These are phyloP conservation scores for Phalaenopsis equestris DNA, from an alignment of 106 monocot species.

Conservation along the genomic window DNA sequence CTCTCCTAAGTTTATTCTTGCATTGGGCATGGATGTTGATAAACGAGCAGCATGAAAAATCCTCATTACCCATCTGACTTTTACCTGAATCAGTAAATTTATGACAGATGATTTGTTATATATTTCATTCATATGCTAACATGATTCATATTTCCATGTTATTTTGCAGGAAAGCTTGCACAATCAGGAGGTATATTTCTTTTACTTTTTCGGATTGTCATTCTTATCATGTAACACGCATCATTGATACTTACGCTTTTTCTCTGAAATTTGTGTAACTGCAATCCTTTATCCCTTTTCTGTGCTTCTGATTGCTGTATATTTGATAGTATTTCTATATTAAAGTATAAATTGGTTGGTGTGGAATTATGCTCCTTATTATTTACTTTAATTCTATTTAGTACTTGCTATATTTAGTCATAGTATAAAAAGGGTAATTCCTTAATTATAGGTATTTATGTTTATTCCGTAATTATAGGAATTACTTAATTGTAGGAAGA, in stretches of 20 bases:
- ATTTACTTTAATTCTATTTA: no score
- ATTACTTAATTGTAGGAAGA: no score
- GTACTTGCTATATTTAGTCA: no score
- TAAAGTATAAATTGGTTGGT: background rate
- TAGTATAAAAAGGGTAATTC: no score
- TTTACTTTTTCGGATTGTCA: background rate
- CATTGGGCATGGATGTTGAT: background rate
- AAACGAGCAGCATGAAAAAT: conserved; percentile 4
- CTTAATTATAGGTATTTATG: no score
- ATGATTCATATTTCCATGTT: conserved; percentile 1
- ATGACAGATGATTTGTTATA: background rate
- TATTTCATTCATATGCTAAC: background rate
- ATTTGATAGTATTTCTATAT: background rate
- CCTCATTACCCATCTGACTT: background rate
- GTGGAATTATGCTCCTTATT: no score
- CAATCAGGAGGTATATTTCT: conserved; percentile 69
- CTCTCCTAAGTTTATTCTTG: conserved; percentile 2
- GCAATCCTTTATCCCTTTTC: background rate
- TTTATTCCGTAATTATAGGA: no score
- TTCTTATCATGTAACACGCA: no score
- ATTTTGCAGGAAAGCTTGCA: conserved; percentile 76
- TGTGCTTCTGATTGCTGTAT: background rate
- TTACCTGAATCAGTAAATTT: background rate
- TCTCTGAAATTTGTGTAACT: background rate
- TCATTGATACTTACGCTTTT: background rate